A percentile compares a stretch with the other conserved stretches of the same genome.
These are phyloP conservation scores for Didymella pomorum DNA, from an alignment of 2,329 filamentous ascomycete species.

Conservation along the genomic window DNA sequence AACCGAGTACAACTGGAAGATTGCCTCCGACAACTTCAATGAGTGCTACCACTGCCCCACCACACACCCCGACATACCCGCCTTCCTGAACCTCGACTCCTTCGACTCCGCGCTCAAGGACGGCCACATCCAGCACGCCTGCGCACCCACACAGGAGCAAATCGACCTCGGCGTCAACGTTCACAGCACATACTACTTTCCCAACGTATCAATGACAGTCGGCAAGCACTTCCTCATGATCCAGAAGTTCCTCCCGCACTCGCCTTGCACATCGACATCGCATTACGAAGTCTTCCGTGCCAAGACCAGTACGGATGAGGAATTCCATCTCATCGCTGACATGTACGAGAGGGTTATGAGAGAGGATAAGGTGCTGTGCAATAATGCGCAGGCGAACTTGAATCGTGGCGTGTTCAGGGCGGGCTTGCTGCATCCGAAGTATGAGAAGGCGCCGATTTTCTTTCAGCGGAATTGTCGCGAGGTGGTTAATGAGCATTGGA, in stretches of 20 bases:
- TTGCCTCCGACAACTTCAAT: slow-evolving; percentile 66
- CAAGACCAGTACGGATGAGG: slow-evolving; percentile 63
- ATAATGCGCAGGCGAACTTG: slow-evolving; percentile 65
- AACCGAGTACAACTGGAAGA: slow-evolving; percentile 41
- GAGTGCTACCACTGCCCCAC: slow-evolving; percentile 70
- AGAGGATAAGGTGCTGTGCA: slow-evolving; percentile 69
- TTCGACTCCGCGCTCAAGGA: slow-evolving; percentile 50
- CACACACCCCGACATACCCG: slow-evolving; percentile 65
- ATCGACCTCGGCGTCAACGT: slow-evolving; percentile 30
- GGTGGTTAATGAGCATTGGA: slow-evolving; percentile 47
- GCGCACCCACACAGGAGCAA: slow-evolving; percentile 29
- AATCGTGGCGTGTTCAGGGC: slow-evolving; percentile 67
- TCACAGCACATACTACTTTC: slow-evolving; percentile 42
- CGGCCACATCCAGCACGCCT: slow-evolving; percentile 40
- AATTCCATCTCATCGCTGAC: slow-evolving; percentile 64
- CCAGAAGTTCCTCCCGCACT: slow-evolving; percentile 65
- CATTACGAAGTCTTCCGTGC: slow-evolving; percentile 69
- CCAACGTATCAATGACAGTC: slow-evolving; percentile 33
- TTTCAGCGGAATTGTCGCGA: slow-evolving; percentile 62
- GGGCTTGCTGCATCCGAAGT: slow-evolving; percentile 66
- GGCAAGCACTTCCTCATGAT: slow-evolving; percentile 66
- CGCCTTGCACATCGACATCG: slow-evolving; percentile 60
- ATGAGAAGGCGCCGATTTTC: slow-evolving; percentile 65
- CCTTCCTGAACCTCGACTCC: slow-evolving; percentile 63
- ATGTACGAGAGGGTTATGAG: slow-evolving; percentile 70